These are phyloP conservation scores for Angophora floribunda DNA, from an alignment of 345 rosid species.

Conservation along the genomic window DNA sequence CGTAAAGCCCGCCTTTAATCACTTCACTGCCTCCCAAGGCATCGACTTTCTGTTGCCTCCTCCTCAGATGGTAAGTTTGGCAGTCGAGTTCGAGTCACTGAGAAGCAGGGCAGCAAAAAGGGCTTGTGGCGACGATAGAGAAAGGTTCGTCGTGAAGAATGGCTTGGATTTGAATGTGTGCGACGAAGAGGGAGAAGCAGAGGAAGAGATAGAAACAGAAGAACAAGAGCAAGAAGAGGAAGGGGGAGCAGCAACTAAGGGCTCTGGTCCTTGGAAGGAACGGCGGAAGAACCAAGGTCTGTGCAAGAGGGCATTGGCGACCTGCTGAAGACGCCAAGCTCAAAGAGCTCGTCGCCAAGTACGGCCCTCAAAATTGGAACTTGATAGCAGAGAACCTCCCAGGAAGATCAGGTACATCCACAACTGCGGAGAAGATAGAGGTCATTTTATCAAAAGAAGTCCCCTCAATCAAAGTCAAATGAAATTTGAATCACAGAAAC, in stretches of 20 bases:
- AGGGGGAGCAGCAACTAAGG: neutral
- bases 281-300: conserved; percentile 32
- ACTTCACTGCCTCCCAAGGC: neutral
- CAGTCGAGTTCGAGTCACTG: neutral
- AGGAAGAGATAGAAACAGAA: conserved; percentile 11
- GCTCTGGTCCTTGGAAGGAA: conserved; percentile 2
- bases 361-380: conserved; percentile 97
- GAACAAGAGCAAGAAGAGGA: conserved; percentile 10
- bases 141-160: neutral
- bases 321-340: conserved; percentile 86
- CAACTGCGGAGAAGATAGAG: neutral
- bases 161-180: neutral
- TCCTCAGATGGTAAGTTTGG: neutral
- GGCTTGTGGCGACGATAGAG: neutral
- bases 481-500: neutral
- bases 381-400: conserved; percentile 71
- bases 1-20: neutral
- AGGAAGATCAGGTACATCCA: conserved; percentile 76
- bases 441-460: neutral
- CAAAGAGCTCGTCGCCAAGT: conserved; percentile 61
- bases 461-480: neutral
- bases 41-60: neutral
- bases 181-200: conserved; percentile 11
- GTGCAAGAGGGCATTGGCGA: conserved; percentile 90
- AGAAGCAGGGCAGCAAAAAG: neutral